phyloP scores from a whole-genome alignment of 345 rosid species.

The Stellera chamaejasme region DNA sequence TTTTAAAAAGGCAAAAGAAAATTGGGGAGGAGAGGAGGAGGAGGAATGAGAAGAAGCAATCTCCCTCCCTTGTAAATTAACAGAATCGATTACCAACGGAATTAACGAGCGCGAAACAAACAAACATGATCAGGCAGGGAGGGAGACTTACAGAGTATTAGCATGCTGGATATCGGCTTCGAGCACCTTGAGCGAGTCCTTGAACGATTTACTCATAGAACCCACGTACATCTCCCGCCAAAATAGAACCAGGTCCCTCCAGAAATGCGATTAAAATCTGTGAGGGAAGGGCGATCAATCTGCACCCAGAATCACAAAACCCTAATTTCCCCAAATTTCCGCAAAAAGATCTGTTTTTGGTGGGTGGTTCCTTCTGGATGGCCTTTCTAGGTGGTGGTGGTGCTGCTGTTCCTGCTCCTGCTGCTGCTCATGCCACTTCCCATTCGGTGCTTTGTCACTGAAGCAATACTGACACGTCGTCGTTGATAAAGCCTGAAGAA shows the following conservation, averaged over 20 bases:
- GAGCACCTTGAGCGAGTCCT: slow-evolving; percentile 55
- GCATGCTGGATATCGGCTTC: slow-evolving; percentile 78
- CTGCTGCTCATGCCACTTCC: slow-evolving; percentile 10
- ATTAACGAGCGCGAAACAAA: neutral
- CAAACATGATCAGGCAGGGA: no score
- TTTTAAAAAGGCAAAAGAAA: neutral
- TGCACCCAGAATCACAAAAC: slow-evolving; percentile 2
- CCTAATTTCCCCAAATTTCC: slow-evolving; percentile 5
- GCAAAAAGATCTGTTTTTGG: neutral
- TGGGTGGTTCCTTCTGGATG: slow-evolving; percentile 11
- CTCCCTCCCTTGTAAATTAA: slow-evolving; percentile 37
- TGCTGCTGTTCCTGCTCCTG: no score
- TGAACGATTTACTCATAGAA: slow-evolving; percentile 49
- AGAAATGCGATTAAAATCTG: neutral
- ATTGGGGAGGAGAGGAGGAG: neutral
- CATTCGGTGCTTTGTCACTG: slow-evolving; percentile 18
- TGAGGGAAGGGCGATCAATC: neutral
- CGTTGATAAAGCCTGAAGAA: no score
- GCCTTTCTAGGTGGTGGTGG: slow-evolving; percentile 9
- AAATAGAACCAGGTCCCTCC: neutral
- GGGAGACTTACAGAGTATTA: slow-evolving; percentile 42
- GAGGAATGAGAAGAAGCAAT: slow-evolving; percentile 1
- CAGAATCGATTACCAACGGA: neutral
- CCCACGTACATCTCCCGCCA: slow-evolving; percentile 30
- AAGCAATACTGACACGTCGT: neutral